These are phyloP conservation scores for Triticum aestivum DNA, from an alignment of 176 grass and related monocot species.

Conservation along the genomic window DNA sequence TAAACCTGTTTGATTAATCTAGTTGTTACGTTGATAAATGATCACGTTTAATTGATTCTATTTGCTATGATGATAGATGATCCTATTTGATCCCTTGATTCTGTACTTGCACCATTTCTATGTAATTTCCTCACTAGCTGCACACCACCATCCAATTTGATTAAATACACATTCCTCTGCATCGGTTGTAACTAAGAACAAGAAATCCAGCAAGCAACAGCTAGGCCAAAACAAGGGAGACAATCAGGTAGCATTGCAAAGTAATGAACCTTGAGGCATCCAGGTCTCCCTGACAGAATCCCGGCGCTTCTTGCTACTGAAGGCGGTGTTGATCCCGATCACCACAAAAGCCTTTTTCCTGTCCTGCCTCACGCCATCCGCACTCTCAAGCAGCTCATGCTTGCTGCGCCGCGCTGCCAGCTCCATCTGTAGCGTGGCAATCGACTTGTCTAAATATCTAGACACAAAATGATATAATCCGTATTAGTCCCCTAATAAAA, in stretches of 20 bases:
- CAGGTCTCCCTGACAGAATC: slow-evolving; percentile 93
- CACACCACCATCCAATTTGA: neutral
- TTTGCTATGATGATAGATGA: neutral
- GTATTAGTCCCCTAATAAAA: slow-evolving; percentile 1
- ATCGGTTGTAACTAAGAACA: slow-evolving; percentile 21
- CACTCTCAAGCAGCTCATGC: slow-evolving; percentile 46
- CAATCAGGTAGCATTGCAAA: neutral
- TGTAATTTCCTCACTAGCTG: neutral
- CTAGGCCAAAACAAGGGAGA: neutral
- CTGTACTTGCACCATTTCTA: neutral
- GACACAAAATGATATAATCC: slow-evolving; percentile 5
- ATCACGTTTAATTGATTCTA: neutral
- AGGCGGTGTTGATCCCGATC: slow-evolving; percentile 92
- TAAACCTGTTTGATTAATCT: neutral
- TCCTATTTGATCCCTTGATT: neutral
- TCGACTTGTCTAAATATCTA: slow-evolving; percentile 78
- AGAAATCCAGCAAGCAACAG: neutral
- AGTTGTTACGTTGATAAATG: neutral
- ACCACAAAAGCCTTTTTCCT: slow-evolving; percentile 77
- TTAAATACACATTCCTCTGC: slow-evolving; percentile 13
- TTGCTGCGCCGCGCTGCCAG: slow-evolving; percentile 72
- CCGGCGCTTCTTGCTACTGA: slow-evolving; percentile 89
- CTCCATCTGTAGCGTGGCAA: slow-evolving; percentile 92
- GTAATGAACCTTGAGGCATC: slow-evolving; percentile 85
- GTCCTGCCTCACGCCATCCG: slow-evolving; percentile 19